Percentiles rank a stretch among this genome's conserved stretches.
Evolutionary conservation across 1,139 yeast genomes (phyloP).

Genomic region (Pichia sp.): DNA sequence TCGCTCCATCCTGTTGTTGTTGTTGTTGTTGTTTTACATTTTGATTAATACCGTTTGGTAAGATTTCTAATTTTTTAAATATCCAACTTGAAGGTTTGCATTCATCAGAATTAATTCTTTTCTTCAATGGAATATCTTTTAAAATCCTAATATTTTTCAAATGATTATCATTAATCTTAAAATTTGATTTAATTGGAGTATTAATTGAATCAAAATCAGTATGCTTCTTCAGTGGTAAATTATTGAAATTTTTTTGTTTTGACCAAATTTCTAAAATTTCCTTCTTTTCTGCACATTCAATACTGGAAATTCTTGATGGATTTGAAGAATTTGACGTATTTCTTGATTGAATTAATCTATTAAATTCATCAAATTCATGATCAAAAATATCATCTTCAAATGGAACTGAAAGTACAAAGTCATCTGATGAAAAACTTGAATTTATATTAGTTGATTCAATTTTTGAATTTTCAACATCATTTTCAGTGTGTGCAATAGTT

Average conservation of each 20-base stretch:
- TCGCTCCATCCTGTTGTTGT: too few relatives aligned
- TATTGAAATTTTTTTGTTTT: constrained; percentile 23
- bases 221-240: constrained; percentile 17
- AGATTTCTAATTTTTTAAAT: constrained; percentile 14
- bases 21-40: background rate
- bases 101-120: constrained; percentile 8
- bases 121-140: background rate
- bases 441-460: constrained; percentile 24
- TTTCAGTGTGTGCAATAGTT: too few relatives aligned
- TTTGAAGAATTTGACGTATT: constrained; percentile 10
- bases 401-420: constrained; percentile 21
- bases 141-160: constrained; percentile 22
- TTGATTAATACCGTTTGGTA: constrained; percentile 12
- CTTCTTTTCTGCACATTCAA: constrained; percentile 24
- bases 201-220: constrained; percentile 25
- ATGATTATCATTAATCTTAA: constrained; percentile 16
- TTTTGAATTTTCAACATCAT: background rate
- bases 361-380: constrained; percentile 15
- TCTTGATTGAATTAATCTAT: constrained; percentile 12
- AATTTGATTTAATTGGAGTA: constrained; percentile 20
- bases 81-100: constrained; percentile 12
- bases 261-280: constrained; percentile 31
- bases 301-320: constrained; percentile 16
- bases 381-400: constrained; percentile 28
- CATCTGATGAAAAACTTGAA: constrained; percentile 29